phyloP scores from a whole-genome alignment of 371 early-diverging fungal genomes.

The Mucor saturninus region DNA sequence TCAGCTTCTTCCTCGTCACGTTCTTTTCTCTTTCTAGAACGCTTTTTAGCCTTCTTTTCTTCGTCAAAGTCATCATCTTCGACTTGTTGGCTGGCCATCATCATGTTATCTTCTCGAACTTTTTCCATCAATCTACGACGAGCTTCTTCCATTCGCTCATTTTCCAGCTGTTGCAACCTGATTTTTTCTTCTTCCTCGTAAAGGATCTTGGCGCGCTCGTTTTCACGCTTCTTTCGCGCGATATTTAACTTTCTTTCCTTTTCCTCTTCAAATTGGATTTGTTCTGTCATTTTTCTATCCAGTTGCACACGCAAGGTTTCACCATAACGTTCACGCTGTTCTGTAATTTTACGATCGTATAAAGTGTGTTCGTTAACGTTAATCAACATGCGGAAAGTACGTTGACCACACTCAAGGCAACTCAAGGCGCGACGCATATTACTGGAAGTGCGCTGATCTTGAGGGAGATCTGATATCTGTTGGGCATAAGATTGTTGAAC shows the following conservation, averaged over 20 bases:
- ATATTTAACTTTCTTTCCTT: constrained; percentile 49
- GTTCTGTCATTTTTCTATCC: constrained; percentile 64
- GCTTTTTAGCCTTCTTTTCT: constrained; percentile 34
- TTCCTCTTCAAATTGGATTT: constrained; percentile 59
- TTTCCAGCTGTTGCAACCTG: constrained; percentile 28
- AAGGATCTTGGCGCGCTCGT: constrained; percentile 27
- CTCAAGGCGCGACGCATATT: constrained; percentile 63
- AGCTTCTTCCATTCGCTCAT: constrained; percentile 33
- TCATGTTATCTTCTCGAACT: constrained; percentile 32
- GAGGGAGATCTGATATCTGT: constrained; percentile 72
- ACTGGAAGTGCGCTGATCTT: constrained; percentile 59
- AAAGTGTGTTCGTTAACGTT: constrained; percentile 58
- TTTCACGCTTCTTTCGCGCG: constrained; percentile 55
- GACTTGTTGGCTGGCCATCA: constrained; percentile 32
- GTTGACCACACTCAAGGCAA: constrained; percentile 64
- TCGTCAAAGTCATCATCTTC: constrained; percentile 34
- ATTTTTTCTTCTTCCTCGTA: constrained; percentile 31
- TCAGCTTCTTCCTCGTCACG: constrained; percentile 29
- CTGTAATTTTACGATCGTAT: constrained; percentile 68
- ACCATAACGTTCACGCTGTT: constrained; percentile 69
- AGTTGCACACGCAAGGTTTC: constrained; percentile 65
- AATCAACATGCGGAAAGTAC: constrained; percentile 58
- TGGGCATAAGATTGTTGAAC: constrained; percentile 86
- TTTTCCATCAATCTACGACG: constrained; percentile 34
- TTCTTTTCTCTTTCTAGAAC: constrained; percentile 18